phyloP scores from a whole-genome alignment of 2,329 filamentous ascomycete genomes.

The Magnaporthiopsis poae region DNA sequence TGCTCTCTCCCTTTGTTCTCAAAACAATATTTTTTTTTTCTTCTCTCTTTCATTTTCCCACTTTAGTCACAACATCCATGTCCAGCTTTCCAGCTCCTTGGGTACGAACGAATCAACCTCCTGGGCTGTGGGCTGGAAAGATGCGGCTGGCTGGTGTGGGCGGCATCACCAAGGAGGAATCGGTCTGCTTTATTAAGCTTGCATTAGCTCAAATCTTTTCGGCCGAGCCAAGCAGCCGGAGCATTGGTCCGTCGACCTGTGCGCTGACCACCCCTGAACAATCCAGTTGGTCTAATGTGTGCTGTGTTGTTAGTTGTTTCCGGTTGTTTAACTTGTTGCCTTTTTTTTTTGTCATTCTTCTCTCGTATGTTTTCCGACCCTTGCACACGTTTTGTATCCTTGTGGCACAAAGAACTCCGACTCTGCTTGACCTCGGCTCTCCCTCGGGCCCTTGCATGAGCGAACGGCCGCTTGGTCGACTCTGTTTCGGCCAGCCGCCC shows the following conservation, averaged over 20 bases:
- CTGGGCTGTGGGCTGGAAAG: not conserved
- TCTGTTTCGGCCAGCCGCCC: not conserved
- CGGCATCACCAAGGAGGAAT: not conserved
- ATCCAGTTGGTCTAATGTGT: not conserved
- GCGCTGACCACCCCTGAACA: not conserved
- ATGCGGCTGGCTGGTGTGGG: too few species aligned
- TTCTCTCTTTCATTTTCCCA: not conserved
- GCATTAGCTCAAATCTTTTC: slow-evolving; percentile 2
- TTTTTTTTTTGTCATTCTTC: not conserved
- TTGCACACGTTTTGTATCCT: not conserved
- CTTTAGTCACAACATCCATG: not conserved
- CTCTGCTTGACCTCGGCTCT: not conserved
- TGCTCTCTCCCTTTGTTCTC: not conserved
- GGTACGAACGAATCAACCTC: not conserved
- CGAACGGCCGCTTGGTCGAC: not conserved
- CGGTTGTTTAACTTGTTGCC: not conserved
- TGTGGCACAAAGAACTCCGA: not conserved
- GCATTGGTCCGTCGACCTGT: not conserved
- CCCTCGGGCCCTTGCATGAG: not conserved
- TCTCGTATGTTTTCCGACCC: not conserved
- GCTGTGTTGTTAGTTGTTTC: not conserved
- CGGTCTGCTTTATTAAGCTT: slow-evolving; percentile 1
- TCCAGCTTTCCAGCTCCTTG: not conserved
- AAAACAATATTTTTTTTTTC: not conserved
- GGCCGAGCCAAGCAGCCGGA: not conserved